Conservation (phyloP, 1,139 yeast species). For the Taphrina pruni region DNA sequence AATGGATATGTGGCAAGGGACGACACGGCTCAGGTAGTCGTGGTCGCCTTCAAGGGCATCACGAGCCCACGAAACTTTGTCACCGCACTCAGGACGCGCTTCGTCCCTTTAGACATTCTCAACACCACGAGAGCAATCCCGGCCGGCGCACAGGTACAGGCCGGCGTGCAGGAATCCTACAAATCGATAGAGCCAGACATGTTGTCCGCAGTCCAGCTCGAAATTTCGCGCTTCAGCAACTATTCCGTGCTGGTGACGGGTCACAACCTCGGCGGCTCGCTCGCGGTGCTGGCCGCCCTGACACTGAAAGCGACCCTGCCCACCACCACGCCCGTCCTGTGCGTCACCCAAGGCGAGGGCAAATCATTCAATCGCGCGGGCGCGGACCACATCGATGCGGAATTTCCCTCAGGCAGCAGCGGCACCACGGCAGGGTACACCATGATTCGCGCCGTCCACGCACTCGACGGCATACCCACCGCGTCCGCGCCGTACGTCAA, state of each 20-base stretch:
- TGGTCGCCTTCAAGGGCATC: conserved; percentile 33
- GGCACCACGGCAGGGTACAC: background rate
- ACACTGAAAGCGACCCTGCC: conserved; percentile 17
- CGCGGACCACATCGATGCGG: conserved; percentile 15
- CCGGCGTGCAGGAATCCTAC: conserved; percentile 16
- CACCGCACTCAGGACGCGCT: conserved; percentile 2
- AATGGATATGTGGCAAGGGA: conserved; percentile 27
- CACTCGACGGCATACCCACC: conserved; percentile 27
- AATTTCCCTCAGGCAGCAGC: conserved; percentile 7
- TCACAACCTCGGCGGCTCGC: conserved; percentile 27
- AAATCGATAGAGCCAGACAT: conserved; percentile 7
- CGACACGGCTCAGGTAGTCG: conserved; percentile 17
- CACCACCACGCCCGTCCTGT: background rate
- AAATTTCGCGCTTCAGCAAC: background rate
- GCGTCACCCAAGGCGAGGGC: conserved; percentile 32
- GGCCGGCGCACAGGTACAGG: conserved; percentile 14
- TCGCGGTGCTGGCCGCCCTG: conserved; percentile 34
- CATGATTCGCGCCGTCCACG: conserved; percentile 34
- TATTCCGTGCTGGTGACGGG: conserved; percentile 33
- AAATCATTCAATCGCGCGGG: conserved; percentile 15
- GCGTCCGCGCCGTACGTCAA: conserved; percentile 25
- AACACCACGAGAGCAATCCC: conserved; percentile 1
- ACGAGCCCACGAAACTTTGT: conserved; percentile 6
- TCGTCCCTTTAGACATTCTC: background rate
- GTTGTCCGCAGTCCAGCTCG: conserved; percentile 12